Conservation (phyloP, 2,329 filamentous ascomycete genomes). For the Alternaria longipes region DNA sequence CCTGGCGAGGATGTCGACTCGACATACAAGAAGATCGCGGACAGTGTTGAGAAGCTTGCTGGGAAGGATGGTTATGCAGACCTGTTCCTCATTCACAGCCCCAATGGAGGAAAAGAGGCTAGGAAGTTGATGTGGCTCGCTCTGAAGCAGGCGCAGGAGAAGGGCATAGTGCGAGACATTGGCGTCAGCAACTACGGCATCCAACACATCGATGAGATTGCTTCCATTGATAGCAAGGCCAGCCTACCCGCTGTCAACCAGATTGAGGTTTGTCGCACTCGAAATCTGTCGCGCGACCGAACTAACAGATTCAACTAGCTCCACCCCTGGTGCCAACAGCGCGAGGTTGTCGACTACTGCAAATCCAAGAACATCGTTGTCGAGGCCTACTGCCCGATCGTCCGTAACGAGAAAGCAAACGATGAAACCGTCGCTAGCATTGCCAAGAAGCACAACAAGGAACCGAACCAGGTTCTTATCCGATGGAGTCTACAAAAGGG, state of each 20-base stretch:
- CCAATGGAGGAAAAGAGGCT: constrained; percentile 63
- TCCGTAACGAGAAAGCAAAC: constrained; percentile 75
- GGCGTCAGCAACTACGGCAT: constrained; percentile 78
- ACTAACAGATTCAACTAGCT: constrained; percentile 58
- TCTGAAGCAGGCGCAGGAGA: constrained; percentile 67
- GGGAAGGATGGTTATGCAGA: constrained; percentile 71
- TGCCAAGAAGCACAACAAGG: constrained; percentile 76
- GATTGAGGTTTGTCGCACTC: constrained; percentile 66
- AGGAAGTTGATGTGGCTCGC: constrained; percentile 72
- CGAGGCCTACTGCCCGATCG: constrained; percentile 72
- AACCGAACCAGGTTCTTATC: constrained; percentile 78
- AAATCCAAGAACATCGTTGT: constrained; percentile 67
- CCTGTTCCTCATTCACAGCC: constrained; percentile 74
- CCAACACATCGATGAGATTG: constrained; percentile 74
- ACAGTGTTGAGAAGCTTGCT: constrained; percentile 69
- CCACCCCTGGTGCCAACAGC: constrained; percentile 76
- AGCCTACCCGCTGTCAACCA: constrained; percentile 80
- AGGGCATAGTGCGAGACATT: constrained; percentile 70
- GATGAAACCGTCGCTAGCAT: constrained; percentile 72
- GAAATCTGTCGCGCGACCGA: neutral
- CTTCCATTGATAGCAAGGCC: constrained; percentile 65
- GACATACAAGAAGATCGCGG: constrained; percentile 67
- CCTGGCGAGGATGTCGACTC: constrained; percentile 63
- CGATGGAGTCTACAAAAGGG: constrained; percentile 84
- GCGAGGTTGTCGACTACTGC: constrained; percentile 66